phyloP scores from a whole-genome alignment of 805 yeast genomes.

The Pichia thaimueangensis region DNA sequence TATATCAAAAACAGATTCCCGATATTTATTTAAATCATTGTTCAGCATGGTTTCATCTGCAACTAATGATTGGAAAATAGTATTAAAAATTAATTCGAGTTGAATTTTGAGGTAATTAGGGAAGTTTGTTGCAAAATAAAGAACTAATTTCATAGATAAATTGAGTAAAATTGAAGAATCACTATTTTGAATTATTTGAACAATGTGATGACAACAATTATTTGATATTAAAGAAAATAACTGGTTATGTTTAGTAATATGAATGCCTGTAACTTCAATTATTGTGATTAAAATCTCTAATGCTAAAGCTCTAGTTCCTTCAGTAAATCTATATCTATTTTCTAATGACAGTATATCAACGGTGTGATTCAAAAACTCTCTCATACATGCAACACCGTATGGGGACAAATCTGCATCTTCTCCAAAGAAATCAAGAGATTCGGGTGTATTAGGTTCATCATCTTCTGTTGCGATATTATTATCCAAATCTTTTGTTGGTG shows the following conservation, averaged over 20 bases:
- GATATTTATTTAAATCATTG: slow-evolving; percentile 23
- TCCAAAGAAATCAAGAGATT: slow-evolving; percentile 6
- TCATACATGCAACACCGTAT: slow-evolving; percentile 68
- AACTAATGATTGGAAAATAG: slow-evolving; percentile 46
- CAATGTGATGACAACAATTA: slow-evolving; percentile 76
- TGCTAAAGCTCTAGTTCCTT: slow-evolving; percentile 79
- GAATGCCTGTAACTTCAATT: slow-evolving; percentile 72
- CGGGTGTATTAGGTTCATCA: slow-evolving; percentile 5
- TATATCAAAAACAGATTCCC: slow-evolving; percentile 27
- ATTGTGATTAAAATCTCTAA: slow-evolving; percentile 68
- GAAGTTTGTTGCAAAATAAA: slow-evolving; percentile 62
- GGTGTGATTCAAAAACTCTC: slow-evolving; percentile 69
- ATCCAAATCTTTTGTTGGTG: slow-evolving; percentile 5
- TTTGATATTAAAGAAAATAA: slow-evolving; percentile 66
- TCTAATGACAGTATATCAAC: slow-evolving; percentile 77
- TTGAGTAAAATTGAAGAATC: slow-evolving; percentile 71
- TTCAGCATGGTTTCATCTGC: slow-evolving; percentile 23
- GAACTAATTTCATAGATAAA: slow-evolving; percentile 67
- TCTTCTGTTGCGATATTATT: background rate
- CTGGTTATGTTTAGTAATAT: slow-evolving; percentile 54
- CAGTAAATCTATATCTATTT: slow-evolving; percentile 79
- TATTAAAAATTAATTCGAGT: slow-evolving; percentile 62
- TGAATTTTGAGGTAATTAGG: slow-evolving; percentile 68
- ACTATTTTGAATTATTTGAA: slow-evolving; percentile 67
- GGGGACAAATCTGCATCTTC: slow-evolving; percentile 35